Percentiles rank a stretch among this genome's conserved stretches.
Evolutionary conservation across 2,329 filamentous ascomycete species (phyloP).

Genomic region (Akanthomyces muscarius): DNA sequence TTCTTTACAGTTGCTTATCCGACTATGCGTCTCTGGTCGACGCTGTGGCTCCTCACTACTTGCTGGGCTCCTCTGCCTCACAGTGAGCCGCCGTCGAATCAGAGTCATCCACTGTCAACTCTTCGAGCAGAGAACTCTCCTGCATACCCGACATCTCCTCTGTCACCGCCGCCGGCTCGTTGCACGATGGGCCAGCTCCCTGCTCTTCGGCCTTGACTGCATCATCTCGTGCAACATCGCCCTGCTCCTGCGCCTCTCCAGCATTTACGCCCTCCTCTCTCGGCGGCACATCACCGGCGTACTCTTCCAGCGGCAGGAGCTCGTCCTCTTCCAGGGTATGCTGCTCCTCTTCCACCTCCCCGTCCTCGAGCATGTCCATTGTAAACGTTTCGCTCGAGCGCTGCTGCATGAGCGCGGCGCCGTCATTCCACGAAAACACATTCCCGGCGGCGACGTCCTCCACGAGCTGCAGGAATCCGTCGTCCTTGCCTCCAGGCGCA

Average conservation of each 20-base stretch:
- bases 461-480: slow-evolving; percentile 27
- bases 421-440: slow-evolving; percentile 34
- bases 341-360: slow-evolving; percentile 6
- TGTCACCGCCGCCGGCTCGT: too few relatives aligned
- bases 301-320: slow-evolving; percentile 16
- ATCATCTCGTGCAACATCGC: background rate
- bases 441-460: slow-evolving; percentile 29
- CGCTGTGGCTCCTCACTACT: background rate
- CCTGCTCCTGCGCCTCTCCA: background rate
- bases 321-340: background rate
- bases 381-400: slow-evolving; percentile 26
- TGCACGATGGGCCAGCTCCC: background rate
- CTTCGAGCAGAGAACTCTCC: too few relatives aligned
- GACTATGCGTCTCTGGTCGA: background rate
- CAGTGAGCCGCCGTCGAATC: background rate
- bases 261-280: background rate
- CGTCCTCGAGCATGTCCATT: slow-evolving; percentile 26
- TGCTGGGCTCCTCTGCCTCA: background rate
- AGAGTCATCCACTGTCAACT: background rate
- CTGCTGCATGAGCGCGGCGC: slow-evolving; percentile 26
- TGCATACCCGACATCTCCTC: too few relatives aligned
- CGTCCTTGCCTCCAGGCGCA: background rate
- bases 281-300: slow-evolving; percentile 20
- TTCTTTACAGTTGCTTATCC: background rate
- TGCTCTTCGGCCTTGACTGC: background rate